A percentile compares a stretch with the other conserved stretches of the same genome.
Conservation (phyloP, 495 filamentous ascomycete genomes). For the Neurospora hispaniola region DNA sequence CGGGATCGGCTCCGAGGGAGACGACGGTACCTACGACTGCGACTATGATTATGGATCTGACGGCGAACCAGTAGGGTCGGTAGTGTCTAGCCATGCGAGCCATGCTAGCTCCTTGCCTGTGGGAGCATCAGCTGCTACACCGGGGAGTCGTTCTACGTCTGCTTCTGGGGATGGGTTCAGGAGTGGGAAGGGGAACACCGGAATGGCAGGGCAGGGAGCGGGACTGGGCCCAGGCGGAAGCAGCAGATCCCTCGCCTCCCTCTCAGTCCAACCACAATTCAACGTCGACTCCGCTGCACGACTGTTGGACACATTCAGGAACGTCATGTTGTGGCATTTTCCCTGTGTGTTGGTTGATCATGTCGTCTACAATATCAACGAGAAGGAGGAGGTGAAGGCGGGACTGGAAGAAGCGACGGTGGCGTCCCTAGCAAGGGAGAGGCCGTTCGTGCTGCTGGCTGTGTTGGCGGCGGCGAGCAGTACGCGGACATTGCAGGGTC, state of each 20-base stretch:
- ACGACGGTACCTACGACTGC: conserved; percentile 1
- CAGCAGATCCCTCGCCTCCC: conserved; percentile 10
- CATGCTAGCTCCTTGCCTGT: conserved; percentile 20
- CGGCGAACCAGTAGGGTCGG: conserved; percentile 7
- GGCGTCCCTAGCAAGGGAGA: conserved; percentile 21
- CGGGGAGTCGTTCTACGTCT: conserved; percentile 13
- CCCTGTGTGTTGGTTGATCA: conserved; percentile 20
- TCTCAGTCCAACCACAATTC: conserved; percentile 35
- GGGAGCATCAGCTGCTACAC: conserved; percentile 24
- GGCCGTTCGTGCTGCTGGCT: conserved; percentile 35
- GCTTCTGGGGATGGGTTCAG: not conserved
- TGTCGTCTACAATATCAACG: not conserved
- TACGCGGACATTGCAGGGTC: conserved; percentile 30
- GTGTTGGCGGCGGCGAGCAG: conserved; percentile 36
- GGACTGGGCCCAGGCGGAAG: conserved; percentile 3
- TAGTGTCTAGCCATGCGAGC: conserved; percentile 2
- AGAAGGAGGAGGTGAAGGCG: conserved; percentile 3
- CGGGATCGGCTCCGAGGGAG: conserved; percentile 10
- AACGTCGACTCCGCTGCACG: conserved; percentile 35
- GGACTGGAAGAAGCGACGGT: conserved; percentile 23
- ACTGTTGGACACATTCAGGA: conserved; percentile 27
- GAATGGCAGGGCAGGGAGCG: not conserved
- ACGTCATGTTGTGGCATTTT: conserved; percentile 28
- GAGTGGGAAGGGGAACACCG: not conserved
- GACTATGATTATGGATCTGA: conserved; percentile 1